Evolutionary conservation across 352 stramenopile genomes (phyloP), one percentile per base, ranked within the genome.

Genomic region (Phytophthora cryptogea): DNA sequence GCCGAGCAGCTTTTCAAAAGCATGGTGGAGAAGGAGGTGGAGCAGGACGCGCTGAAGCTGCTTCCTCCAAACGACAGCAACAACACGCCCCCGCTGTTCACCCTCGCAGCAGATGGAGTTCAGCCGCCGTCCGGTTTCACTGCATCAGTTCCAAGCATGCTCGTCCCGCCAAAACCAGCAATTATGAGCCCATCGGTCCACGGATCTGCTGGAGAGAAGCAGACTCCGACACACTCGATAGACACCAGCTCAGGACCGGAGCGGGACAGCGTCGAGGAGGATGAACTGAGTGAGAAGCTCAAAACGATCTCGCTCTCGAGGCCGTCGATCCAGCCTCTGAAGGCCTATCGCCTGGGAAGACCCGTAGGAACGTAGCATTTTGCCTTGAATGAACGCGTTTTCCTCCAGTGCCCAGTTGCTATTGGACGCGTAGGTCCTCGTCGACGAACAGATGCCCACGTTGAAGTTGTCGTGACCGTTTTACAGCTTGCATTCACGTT

Each of bases 221-320:
- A 50, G 37, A 65, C 23, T 8, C 50, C 43, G 16, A 43, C 40
- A 9, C 36, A 30, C 20, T 57, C 35, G 50, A 57, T 17, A 2
- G 27, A 47, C 31, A 60, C 26, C 8, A 63, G 54, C 26, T 62
- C 47, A 5, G 46, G 59, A 9, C 44, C 61, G 31, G 58, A 75
- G 42, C 61, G 53, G 17, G 58, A 86, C n/a, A 64, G 54, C n/a
- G 55, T 47, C 28, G 59, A 66, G 10, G 78, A 88, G 39, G 78
- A 90, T 27, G 78, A 86, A 20, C 64, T 90, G 31, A 76, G 61
- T 23, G 72, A 87, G 50, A 87, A 88, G 63, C 78, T 90, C 20
- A 68, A 67, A 50, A 88, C 76, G 23, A 90, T 88, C 53, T 76
- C 86, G 64, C 72, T 90, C 51, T 78, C 69, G 47, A 74, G 74